These are phyloP conservation scores for Saccharata proteae DNA, from an alignment of 2,329 filamentous ascomycete genomes.

Conservation along the genomic window DNA sequence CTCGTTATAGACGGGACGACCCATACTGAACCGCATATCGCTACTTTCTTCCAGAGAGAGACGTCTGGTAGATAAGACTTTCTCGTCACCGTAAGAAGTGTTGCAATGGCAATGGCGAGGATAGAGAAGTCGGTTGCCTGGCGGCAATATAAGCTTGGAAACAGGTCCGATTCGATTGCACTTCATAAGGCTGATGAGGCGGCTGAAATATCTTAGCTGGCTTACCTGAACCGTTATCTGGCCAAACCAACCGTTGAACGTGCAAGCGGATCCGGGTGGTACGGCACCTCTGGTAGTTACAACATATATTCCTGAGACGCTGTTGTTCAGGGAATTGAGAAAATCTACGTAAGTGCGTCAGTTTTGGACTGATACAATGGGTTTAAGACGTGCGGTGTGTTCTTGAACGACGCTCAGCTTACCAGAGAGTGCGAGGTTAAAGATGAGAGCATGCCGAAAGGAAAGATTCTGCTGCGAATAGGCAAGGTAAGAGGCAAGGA, in stretches of 20 bases:
- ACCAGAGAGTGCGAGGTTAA: slow-evolving; percentile 16
- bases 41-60: slow-evolving; percentile 16
- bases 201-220: too few relatives aligned
- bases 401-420: neutral
- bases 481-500: slow-evolving; percentile 14
- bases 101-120: slow-evolving; percentile 33
- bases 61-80: slow-evolving; percentile 22
- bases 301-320: slow-evolving; percentile 28
- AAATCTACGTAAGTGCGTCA: slow-evolving; percentile 28
- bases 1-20: slow-evolving; percentile 29
- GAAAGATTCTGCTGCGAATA: slow-evolving; percentile 12
- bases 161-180: neutral
- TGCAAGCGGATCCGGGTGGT: slow-evolving; percentile 22
- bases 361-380: neutral
- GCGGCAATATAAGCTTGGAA: slow-evolving; percentile 3
- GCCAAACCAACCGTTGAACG: slow-evolving; percentile 32
- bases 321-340: slow-evolving; percentile 32
- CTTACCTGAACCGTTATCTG: slow-evolving; percentile 34
- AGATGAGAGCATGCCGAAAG: slow-evolving; percentile 15
- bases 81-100: slow-evolving; percentile 28
- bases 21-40: slow-evolving; percentile 30
- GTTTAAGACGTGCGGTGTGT: neutral
- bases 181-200: too few relatives aligned
- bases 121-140: slow-evolving; percentile 28
- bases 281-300: slow-evolving; percentile 17